These are phyloP conservation scores for Saccharomycopsis babjevae DNA, from an alignment of 805 yeast genomes.

Conservation along the genomic window DNA sequence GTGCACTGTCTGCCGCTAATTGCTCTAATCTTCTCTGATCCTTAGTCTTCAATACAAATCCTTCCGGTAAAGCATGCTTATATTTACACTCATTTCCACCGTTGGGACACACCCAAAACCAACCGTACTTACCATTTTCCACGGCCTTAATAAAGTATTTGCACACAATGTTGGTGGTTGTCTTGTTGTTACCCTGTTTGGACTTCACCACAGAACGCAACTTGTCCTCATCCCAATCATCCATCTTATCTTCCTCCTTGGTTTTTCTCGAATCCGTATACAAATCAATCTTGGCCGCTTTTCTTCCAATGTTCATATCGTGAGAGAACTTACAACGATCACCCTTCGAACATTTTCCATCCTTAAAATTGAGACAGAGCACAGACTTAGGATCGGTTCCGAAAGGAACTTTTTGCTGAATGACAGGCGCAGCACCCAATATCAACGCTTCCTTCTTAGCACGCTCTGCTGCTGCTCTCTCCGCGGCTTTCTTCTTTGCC, in stretches of 20 bases:
- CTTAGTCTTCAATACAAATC: slow-evolving; percentile 92
- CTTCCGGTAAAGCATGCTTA: slow-evolving; percentile 92
- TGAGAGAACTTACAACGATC: slow-evolving; percentile 85
- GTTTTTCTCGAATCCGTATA: slow-evolving; percentile 76
- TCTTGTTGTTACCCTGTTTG: slow-evolving; percentile 88
- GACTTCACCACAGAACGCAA: slow-evolving; percentile 76
- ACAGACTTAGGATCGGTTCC: slow-evolving; percentile 97
- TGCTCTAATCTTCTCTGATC: slow-evolving; percentile 88
- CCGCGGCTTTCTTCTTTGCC: slow-evolving; percentile 68
- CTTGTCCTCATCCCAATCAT: slow-evolving; percentile 94
- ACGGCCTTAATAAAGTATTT: slow-evolving; percentile 92
- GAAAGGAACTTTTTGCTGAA: slow-evolving; percentile 83
- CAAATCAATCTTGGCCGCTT: slow-evolving; percentile 80
- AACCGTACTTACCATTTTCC: slow-evolving; percentile 94
- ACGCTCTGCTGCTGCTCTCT: slow-evolving; percentile 82
- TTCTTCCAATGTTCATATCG: slow-evolving; percentile 76
- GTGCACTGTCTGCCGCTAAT: slow-evolving; percentile 72
- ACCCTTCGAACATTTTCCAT: slow-evolving; percentile 77
- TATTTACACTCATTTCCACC: slow-evolving; percentile 91
- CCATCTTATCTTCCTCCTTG: slow-evolving; percentile 83
- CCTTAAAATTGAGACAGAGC: slow-evolving; percentile 80
- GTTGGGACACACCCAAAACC: slow-evolving; percentile 98
- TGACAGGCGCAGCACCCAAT: slow-evolving; percentile 40
- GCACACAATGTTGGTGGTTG: slow-evolving; percentile 93
- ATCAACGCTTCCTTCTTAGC: slow-evolving; percentile 78